Conservation (phyloP, 1,284 basidiomycete species). For the Abortiporus biennis region DNA sequence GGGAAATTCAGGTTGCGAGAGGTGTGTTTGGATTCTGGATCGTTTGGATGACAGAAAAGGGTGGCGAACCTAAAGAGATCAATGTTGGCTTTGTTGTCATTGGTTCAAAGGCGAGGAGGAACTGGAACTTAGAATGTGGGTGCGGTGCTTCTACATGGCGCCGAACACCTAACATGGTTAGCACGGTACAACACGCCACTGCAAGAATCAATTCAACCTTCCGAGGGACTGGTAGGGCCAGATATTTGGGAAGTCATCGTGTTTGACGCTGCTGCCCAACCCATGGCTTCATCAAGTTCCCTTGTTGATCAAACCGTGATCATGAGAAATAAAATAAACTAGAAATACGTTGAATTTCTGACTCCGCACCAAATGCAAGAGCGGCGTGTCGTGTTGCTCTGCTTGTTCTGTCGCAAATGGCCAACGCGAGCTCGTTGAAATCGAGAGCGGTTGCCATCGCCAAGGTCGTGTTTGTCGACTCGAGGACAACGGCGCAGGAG, state of each 20-base stretch:
- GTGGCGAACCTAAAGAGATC: no score
- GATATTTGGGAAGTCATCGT: not conserved
- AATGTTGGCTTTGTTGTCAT: no score
- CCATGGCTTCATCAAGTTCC: conserved; percentile 3
- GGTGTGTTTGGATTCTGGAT: not conserved
- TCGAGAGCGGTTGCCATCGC: not conserved
- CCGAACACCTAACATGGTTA: conserved; percentile 1
- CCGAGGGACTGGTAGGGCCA: not conserved
- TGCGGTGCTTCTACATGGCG: not conserved
- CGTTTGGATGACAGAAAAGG: no score
- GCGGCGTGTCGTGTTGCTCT: not conserved
- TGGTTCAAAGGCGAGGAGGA: not conserved
- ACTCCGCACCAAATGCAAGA: not conserved
- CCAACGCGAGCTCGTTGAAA: not conserved
- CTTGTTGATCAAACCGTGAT: conserved; percentile 8
- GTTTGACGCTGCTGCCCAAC: conserved; percentile 2
- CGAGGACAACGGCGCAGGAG: not conserved
- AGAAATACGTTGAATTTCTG: not conserved
- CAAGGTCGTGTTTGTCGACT: not conserved
- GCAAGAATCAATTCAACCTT: not conserved
- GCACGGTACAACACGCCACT: no score
- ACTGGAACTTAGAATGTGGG: not conserved
- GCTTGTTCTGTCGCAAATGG: not conserved
- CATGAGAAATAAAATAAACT: conserved; percentile 2
- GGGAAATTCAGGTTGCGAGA: not conserved